Conservation (phyloP, 2,329 filamentous ascomycete species). For the Nemania diffusa region DNA sequence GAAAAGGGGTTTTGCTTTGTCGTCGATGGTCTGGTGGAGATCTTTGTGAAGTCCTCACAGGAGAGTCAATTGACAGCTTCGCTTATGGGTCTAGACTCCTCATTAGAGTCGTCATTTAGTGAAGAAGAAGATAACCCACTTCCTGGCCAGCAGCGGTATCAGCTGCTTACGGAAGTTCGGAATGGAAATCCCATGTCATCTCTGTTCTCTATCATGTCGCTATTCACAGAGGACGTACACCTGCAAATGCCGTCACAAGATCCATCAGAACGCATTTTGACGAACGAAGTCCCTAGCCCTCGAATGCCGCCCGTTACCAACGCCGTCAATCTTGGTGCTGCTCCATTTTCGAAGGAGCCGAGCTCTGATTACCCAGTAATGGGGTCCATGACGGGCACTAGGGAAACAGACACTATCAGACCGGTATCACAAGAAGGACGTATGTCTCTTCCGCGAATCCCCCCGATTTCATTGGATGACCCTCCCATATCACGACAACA, state of each 20-base stretch:
- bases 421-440: slow-evolving; percentile 48
- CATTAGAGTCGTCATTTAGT: slow-evolving; percentile 64
- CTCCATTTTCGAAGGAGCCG: slow-evolving; percentile 33
- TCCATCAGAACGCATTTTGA: slow-evolving; percentile 45
- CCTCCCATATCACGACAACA: slow-evolving; percentile 44
- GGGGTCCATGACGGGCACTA: slow-evolving; percentile 35
- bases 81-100: slow-evolving; percentile 55
- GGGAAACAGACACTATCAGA: slow-evolving; percentile 45
- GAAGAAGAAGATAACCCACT: slow-evolving; percentile 73
- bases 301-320: slow-evolving; percentile 43
- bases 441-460: slow-evolving; percentile 67
- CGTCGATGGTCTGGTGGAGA: slow-evolving; percentile 94
- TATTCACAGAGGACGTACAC: slow-evolving; percentile 95
- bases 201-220: slow-evolving; percentile 93
- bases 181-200: slow-evolving; percentile 99
- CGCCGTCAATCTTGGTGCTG: slow-evolving; percentile 31
- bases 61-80: slow-evolving; percentile 44
- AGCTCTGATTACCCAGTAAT: slow-evolving; percentile 45
- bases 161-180: slow-evolving; percentile 94
- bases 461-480: slow-evolving; percentile 77
- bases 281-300: slow-evolving; percentile 45
- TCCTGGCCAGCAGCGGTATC: slow-evolving; percentile 83
- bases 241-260: slow-evolving; percentile 78
- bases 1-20: slow-evolving; percentile 98
- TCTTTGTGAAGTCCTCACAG: slow-evolving; percentile 90